These are phyloP conservation scores for Ceratobasidium sp. DNA, from an alignment of 1,284 basidiomycete genomes.

Conservation along the genomic window DNA sequence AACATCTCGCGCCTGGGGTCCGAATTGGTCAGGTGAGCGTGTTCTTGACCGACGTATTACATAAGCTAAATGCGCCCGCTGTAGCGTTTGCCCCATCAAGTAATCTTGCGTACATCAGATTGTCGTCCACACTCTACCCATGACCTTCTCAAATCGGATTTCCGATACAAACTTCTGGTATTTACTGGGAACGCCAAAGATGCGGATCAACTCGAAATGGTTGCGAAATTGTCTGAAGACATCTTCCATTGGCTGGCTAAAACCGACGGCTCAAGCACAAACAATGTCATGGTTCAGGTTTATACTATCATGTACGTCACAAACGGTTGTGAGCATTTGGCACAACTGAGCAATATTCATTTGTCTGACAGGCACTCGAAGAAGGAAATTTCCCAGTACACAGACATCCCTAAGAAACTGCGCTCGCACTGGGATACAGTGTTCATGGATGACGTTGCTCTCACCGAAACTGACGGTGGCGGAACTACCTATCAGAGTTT, in stretches of 20 bases:
- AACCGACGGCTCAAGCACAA: not conserved
- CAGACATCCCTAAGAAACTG: slow-evolving; percentile 62
- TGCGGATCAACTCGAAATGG: slow-evolving; percentile 56
- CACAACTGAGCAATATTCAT: not conserved
- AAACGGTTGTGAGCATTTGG: not conserved
- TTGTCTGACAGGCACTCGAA: slow-evolving; percentile 48
- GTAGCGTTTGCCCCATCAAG: slow-evolving; percentile 67
- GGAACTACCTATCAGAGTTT: slow-evolving; percentile 65
- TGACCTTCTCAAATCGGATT: slow-evolving; percentile 72
- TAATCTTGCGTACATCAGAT: slow-evolving; percentile 72
- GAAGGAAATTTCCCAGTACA: slow-evolving; percentile 62
- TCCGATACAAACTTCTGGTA: slow-evolving; percentile 75
- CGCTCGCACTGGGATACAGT: slow-evolving; percentile 65
- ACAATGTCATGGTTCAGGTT: not conserved
- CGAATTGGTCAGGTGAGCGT: slow-evolving; percentile 58
- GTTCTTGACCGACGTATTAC: too few relatives aligned
- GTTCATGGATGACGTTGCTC: slow-evolving; percentile 25
- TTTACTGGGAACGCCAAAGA: slow-evolving; percentile 67
- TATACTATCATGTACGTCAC: slow-evolving; percentile 17
- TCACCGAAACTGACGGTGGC: slow-evolving; percentile 48
- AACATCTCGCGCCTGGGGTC: slow-evolving; percentile 61
- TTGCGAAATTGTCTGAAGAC: slow-evolving; percentile 50
- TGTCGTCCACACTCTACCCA: slow-evolving; percentile 71
- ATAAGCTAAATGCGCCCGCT: too few relatives aligned
- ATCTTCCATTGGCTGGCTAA: not conserved